A percentile compares a stretch with the other conserved stretches of the same genome.
Conservation (phyloP, 1,284 basidiomycete species). For the Boletus subluridellus region DNA sequence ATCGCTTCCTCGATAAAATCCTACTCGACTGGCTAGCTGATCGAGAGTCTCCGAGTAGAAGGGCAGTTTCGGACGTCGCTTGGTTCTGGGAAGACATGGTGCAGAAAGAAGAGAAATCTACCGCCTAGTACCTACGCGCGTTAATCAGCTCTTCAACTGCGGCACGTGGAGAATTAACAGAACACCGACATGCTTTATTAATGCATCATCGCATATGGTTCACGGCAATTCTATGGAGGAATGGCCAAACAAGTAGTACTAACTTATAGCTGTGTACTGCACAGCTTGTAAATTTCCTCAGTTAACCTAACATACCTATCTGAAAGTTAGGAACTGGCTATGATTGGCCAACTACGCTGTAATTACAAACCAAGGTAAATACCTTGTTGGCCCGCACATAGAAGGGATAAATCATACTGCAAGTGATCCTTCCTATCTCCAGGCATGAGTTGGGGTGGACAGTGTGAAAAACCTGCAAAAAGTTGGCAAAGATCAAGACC, state of each 20-base stretch:
- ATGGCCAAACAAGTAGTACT: background rate
- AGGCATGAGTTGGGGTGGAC: too few relatives aligned
- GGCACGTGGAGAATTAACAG: background rate
- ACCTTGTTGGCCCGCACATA: too few relatives aligned
- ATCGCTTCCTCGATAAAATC: background rate
- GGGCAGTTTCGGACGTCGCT: conserved; percentile 9
- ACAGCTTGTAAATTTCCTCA: too few relatives aligned
- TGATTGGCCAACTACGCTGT: too few relatives aligned
- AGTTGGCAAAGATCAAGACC: too few relatives aligned
- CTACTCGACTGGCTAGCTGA: background rate
- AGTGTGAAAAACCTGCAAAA: too few relatives aligned
- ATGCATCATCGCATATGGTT: background rate
- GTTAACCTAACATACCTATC: too few relatives aligned
- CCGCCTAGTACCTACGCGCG: background rate
- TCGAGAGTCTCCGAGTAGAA: conserved; percentile 12
- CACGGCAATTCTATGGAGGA: background rate
- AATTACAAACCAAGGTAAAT: too few relatives aligned
- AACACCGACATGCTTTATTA: background rate
- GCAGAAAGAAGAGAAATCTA: background rate
- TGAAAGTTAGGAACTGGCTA: too few relatives aligned
- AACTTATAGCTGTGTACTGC: too few relatives aligned
- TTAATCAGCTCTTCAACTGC: background rate
- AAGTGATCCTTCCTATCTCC: too few relatives aligned
- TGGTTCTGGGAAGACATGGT: conserved; percentile 15
- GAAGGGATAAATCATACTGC: too few relatives aligned